A percentile compares a stretch with the other conserved stretches of the same genome.
These are phyloP conservation scores for Coelastrella sp. DNA, from an alignment of 139 green algal genomes.

Conservation along the genomic window DNA sequence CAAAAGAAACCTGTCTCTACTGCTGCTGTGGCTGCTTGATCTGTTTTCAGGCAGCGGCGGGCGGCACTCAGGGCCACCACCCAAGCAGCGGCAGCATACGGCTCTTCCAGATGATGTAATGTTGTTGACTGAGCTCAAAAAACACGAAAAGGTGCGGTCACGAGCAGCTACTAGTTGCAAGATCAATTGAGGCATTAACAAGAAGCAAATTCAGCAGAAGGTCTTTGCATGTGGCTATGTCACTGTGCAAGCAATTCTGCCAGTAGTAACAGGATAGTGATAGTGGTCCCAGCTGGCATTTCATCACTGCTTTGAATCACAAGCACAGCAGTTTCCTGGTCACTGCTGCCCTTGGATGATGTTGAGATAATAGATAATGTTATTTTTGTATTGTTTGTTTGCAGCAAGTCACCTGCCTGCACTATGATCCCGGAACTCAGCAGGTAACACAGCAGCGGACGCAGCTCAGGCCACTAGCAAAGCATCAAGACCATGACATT, in stretches of 20 bases:
- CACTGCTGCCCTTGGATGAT: too few relatives aligned
- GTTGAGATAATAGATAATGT: too few relatives aligned
- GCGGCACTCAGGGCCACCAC: background rate
- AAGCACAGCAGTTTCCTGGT: too few relatives aligned
- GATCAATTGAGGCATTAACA: too few relatives aligned
- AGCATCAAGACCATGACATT: too few relatives aligned
- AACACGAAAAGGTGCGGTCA: slow-evolving; percentile 42
- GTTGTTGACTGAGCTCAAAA: slow-evolving; percentile 38
- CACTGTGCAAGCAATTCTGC: background rate
- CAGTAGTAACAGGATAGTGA: background rate
- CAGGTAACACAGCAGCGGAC: slow-evolving; percentile 28
- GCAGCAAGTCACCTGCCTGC: slow-evolving; percentile 48
- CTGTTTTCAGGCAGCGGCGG: slow-evolving; percentile 13
- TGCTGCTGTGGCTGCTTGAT: background rate
- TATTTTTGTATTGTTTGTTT: background rate
- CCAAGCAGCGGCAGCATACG: slow-evolving; percentile 26
- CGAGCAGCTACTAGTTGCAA: too few relatives aligned
- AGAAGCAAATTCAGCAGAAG: too few relatives aligned
- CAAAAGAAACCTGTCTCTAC: background rate
- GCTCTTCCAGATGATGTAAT: slow-evolving; percentile 42
- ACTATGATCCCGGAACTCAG: slow-evolving; percentile 36
- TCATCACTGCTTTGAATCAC: too few relatives aligned
- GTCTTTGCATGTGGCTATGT: too few relatives aligned
- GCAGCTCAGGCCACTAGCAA: too few relatives aligned
- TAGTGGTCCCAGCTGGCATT: too few relatives aligned